Base-by-base conservation (phyloP, 306 rosid species). In the Leucaena leucocephala region DNA sequence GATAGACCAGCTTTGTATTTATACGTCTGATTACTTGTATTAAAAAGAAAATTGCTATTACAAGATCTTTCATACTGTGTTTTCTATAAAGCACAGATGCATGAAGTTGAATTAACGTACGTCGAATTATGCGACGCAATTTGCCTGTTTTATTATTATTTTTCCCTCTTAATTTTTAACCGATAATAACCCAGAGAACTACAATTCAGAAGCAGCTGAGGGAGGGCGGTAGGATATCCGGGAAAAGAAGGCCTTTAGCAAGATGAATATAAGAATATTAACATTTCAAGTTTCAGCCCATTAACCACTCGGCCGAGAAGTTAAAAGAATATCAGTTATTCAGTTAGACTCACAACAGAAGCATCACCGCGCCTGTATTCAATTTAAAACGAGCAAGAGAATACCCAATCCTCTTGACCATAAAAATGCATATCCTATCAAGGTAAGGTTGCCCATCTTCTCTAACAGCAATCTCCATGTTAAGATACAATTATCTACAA, bases 371-470 rank as follows among this genome's bases (percentile, higher is more conserved):
- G 39, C 76, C 33, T 61, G 45, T 13, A 49, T 72, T 67, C 35
- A 76, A 82, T 83, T 81, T 87, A 84, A 83, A 85, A 75, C 42
- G 55, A 72, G 46, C 73, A 80, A 78, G 80, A 72, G 86, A 79
- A 81, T 79, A 81, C 66, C 82, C 72, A 38, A 74, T 84, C 83
- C 80, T 84, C 69, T 10, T 11, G 66, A 13, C 46, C 15, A 21
- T 1, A 15, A 50, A 17, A 57, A 19, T 57, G n/a, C 43, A 35
- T 15, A 35, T 35, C 39, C 75, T 71, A 75, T 82, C 39, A 19
- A 42, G 16, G 42, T 64, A 82, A 72, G 64, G 79, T 73, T 70
- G 15, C 77, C 59, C 70, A 1, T 27, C 48, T 71, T 36, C 69
- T 71, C 73, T 81, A 74, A 54, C 42, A 55, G 40, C 58, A 34